phyloP scores from a whole-genome alignment of 108 stramenopile genomes.

The Nannochloropsis oceanica region DNA sequence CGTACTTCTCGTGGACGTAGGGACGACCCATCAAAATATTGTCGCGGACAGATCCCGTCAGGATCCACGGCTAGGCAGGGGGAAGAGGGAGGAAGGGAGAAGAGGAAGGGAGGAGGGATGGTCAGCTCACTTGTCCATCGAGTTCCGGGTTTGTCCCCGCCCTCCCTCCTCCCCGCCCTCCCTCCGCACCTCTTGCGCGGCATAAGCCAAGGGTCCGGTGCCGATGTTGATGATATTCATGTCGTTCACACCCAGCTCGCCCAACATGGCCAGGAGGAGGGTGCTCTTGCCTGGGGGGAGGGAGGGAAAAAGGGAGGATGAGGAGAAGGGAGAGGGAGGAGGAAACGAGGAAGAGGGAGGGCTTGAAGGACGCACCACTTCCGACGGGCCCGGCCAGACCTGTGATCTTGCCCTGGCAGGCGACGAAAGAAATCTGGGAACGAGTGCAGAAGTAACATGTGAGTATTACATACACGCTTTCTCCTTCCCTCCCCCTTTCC shows the following conservation, averaged over 20 bases:
- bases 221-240: constrained; percentile 48
- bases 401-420: not conserved
- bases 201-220: constrained; percentile 49
- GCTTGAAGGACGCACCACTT: not conserved
- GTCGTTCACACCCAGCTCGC: constrained; percentile 23
- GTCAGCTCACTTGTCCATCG: constrained; percentile 10
- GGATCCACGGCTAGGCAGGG: constrained; percentile 50
- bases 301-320: not conserved
- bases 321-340: not conserved
- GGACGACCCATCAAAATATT: constrained; percentile 60
- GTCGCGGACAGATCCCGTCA: constrained; percentile 66
- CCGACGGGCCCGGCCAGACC: not conserved
- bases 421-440: not conserved
- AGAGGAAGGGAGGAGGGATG: too few species aligned
- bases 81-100: constrained; percentile 40
- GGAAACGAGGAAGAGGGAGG: not conserved
- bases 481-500: not conserved
- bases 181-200: constrained; percentile 52
- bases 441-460: not conserved
- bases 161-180: constrained; percentile 2
- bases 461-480: not conserved
- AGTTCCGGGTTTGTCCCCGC: constrained; percentile 32
- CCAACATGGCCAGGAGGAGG: constrained; percentile 20
- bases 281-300: constrained; percentile 3
- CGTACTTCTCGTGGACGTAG: constrained; percentile 16